Base-by-base conservation (phyloP, 805 yeast genomes). In the Wickerhamomyces ciferrii region DNA sequence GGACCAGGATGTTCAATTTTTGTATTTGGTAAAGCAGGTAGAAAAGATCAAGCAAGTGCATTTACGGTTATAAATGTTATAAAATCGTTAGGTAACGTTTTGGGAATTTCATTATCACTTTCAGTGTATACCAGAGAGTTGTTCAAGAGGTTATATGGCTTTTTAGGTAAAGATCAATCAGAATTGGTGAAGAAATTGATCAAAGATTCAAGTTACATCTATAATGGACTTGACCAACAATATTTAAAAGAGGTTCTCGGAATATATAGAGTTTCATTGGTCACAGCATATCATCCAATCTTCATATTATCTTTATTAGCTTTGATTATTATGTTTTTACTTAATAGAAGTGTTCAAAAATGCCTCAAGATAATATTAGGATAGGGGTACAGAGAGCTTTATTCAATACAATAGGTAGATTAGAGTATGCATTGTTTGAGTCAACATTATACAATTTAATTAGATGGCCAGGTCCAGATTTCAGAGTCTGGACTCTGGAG, bases 61-160 rank as follows among this genome's bases (percentile, higher is more conserved):
- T 70, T 72, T 14, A 73, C 77, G n/a, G 72, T 69, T 63, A 71
- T 67, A 34, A 72, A 71, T 42, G 57, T 72, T 42, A 67, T 71
- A 41, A 63, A 72, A 47, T 70, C 76, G 2, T 50, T 71, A 42
- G 78, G 78, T 10, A 67, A 69, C 41, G 75, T 70, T 14, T 52
- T 68, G 11, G 75, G 77, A 37, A 73, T 69, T 9, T 73, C 76
- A 15, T 52, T 70, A 14, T 57, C 70, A 1, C 51, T 71, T 19
- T 57, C 67, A 17, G 48, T 67, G 1, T 70, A 69, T 48, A 60
- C 63, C 25, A 56, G 53, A 31, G 54, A 59, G 5, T 53, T 69
- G n/a, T 43, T 48, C 6, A 41, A 47, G 13, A 65, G 63, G 17
- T 50, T 70, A 5, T 49, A 47, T 42, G 7, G 68, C 53, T 48